Percentiles rank a stretch among this genome's conserved stretches.
Conservation (phyloP, 2,329 filamentous ascomycete genomes). For the Xylaria sp. region DNA sequence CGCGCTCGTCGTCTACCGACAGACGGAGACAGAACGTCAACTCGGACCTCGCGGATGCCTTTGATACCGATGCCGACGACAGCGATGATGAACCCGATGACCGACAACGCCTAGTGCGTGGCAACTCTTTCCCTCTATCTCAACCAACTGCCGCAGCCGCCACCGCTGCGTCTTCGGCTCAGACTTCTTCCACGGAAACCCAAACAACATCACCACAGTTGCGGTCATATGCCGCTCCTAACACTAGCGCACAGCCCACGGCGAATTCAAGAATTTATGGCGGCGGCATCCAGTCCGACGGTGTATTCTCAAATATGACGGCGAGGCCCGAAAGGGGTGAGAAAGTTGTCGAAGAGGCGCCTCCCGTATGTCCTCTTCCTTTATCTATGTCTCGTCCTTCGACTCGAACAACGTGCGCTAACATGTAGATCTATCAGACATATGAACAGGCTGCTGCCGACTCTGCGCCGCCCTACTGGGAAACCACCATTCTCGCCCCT, state of each 20-base stretch:
- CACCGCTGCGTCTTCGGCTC: slow-evolving; percentile 29
- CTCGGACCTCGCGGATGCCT: slow-evolving; percentile 89
- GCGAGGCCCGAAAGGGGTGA: slow-evolving; percentile 88
- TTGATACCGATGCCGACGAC: slow-evolving; percentile 81
- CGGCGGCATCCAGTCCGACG: slow-evolving; percentile 83
- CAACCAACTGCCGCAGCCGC: slow-evolving; percentile 29
- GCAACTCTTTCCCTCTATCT: slow-evolving; percentile 57
- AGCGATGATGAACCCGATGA: slow-evolving; percentile 82
- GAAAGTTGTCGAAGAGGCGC: slow-evolving; percentile 82
- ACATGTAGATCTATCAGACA: slow-evolving; percentile 69
- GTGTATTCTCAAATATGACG: slow-evolving; percentile 94
- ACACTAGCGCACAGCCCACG: slow-evolving; percentile 40
- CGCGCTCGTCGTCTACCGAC: slow-evolving; percentile 77
- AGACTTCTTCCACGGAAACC: slow-evolving; percentile 34
- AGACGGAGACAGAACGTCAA: slow-evolving; percentile 66
- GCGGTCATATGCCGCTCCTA: background rate
- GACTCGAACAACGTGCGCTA: slow-evolving; percentile 30
- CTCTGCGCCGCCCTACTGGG: slow-evolving; percentile 97
- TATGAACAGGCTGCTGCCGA: slow-evolving; percentile 99
- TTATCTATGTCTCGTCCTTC: background rate
- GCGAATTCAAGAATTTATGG: slow-evolving; percentile 68
- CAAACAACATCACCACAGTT: slow-evolving; percentile 40
- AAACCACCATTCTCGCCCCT: slow-evolving; percentile 95
- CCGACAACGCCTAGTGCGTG: slow-evolving; percentile 85
- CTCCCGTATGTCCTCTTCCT: slow-evolving; percentile 73